Evolutionary conservation across 768 basidiomycete species (phyloP), one percentile per base, ranked within the genome.

Genomic region (Tulasnella sp.): DNA sequence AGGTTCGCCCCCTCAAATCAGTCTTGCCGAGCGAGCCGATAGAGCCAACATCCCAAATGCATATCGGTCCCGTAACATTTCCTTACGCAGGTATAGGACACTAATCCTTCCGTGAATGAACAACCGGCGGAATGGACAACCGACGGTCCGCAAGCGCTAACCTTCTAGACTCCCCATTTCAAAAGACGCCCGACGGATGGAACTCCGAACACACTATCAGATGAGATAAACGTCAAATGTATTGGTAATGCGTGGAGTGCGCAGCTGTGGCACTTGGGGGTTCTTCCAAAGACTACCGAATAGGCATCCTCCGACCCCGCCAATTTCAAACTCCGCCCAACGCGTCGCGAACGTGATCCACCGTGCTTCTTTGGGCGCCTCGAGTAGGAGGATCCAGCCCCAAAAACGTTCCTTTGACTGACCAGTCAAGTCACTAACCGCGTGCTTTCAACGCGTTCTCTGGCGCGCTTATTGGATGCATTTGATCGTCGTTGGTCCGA

Each of bases 121-220:
- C 48, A 51, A 20, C 48, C 23, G 48, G 48, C 20, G 23, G 18
- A 20, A 6, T 20, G 2, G 48, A 20, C 16, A 20, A 20, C 20
- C 16, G 48, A 20, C 48, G 48, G 48, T 18, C 48, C 2, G 48
- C 48, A 20, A 51, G 42, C 23, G 4, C 48, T 20, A 51, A 23
- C 20, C 20, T 23, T 5, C 48, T 1, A 51, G 44, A 20, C 23
- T 18, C 23, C 48, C 3, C 23, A 26, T n/a, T n/a, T n/a, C n/a
- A 67, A 16, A 32, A 67, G 61, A 67, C 61, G 61, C 61, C 26
- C 61, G 26, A 16, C 11, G 5, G 13, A 1, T 26, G 61, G 15
- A 16, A 67, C n/a, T n/a, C n/a, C 61, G 61, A 26, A 29, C n/a
- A 67, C 61, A 29, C 61, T 67, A 67, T 67, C 61, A 67, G 61